phyloP scores from a whole-genome alignment of 441 rosid species.

The Erodium texanum region DNA sequence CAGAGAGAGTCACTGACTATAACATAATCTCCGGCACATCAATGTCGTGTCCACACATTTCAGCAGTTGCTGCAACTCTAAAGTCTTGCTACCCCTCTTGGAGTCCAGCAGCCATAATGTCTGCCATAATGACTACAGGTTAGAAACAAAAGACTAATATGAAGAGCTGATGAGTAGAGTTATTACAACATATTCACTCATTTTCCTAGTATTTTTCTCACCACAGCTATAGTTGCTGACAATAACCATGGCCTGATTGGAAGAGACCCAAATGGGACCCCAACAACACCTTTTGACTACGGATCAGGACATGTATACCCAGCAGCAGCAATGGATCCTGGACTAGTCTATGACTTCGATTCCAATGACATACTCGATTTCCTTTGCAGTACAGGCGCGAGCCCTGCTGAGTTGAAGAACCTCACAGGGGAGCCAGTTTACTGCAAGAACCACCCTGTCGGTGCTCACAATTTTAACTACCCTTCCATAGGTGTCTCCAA shows the following conservation, averaged over 20 bases:
- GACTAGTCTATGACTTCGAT: conserved; percentile 37
- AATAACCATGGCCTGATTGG: conserved; percentile 22
- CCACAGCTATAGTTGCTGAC: conserved; percentile 30
- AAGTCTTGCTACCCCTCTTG: conserved; percentile 39
- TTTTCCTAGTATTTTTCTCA: conserved; percentile 8
- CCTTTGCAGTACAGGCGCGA: conserved; percentile 44
- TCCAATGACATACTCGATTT: conserved; percentile 29
- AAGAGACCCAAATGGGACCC: conserved; percentile 32
- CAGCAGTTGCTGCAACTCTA: conserved; percentile 37
- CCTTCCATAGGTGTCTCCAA: conserved; percentile 41
- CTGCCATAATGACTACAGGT: conserved; percentile 56
- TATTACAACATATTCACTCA: background rate
- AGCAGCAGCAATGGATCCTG: conserved; percentile 32
- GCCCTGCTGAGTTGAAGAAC: conserved; percentile 33
- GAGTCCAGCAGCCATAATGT: conserved; percentile 48
- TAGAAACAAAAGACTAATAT: background rate
- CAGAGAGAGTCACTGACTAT: conserved; percentile 24
- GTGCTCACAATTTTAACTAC: conserved; percentile 35
- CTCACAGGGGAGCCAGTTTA: conserved; percentile 32
- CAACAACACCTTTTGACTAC: conserved; percentile 41
- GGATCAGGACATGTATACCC: conserved; percentile 50
- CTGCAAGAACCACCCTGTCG: conserved; percentile 22
- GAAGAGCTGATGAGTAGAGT: background rate
- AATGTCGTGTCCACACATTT: conserved; percentile 47
- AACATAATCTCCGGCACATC: conserved; percentile 46